Percentiles rank a stretch among this genome's conserved stretches.
Evolutionary conservation across 257 asterid species (phyloP).

Genomic region (Penstemon davidsonii): DNA sequence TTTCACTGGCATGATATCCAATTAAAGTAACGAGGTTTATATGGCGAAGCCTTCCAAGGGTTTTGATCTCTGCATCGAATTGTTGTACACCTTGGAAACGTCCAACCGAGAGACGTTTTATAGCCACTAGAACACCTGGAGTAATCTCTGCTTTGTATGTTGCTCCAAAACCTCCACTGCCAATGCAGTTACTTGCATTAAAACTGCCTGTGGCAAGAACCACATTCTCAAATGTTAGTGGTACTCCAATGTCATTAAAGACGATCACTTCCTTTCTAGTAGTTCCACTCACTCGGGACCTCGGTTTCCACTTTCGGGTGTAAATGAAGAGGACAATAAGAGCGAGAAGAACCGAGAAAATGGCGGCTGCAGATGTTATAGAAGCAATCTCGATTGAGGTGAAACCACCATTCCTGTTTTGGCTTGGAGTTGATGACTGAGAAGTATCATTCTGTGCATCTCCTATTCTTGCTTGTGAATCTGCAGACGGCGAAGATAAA

Average conservation of each 20-base stretch:
- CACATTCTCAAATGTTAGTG: slow-evolving; percentile 75
- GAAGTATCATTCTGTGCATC: slow-evolving; percentile 39
- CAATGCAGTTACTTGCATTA: slow-evolving; percentile 87
- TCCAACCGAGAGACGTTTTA: slow-evolving; percentile 79
- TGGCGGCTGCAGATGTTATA: slow-evolving; percentile 77
- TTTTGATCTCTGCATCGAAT: slow-evolving; percentile 79
- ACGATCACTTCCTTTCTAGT: slow-evolving; percentile 71
- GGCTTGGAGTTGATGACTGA: slow-evolving; percentile 39
- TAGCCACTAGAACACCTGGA: slow-evolving; percentile 77
- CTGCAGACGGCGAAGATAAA: slow-evolving; percentile 47
- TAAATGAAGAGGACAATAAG: slow-evolving; percentile 68
- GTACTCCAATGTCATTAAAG: slow-evolving; percentile 74
- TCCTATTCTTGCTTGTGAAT: slow-evolving; percentile 51
- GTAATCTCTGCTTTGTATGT: slow-evolving; percentile 94
- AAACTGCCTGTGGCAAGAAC: slow-evolving; percentile 78
- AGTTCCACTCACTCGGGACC: slow-evolving; percentile 86
- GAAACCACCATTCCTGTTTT: slow-evolving; percentile 37
- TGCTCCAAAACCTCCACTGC: slow-evolving; percentile 95
- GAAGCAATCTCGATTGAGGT: slow-evolving; percentile 84
- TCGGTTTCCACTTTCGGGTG: slow-evolving; percentile 75
- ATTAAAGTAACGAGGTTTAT: slow-evolving; percentile 85
- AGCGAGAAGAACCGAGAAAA: slow-evolving; percentile 72
- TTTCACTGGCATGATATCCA: slow-evolving; percentile 86
- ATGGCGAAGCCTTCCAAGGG: slow-evolving; percentile 81
- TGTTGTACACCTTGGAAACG: slow-evolving; percentile 77